Base-by-base conservation (phyloP, 768 basidiomycete species). In the Nidula microcarpa region DNA sequence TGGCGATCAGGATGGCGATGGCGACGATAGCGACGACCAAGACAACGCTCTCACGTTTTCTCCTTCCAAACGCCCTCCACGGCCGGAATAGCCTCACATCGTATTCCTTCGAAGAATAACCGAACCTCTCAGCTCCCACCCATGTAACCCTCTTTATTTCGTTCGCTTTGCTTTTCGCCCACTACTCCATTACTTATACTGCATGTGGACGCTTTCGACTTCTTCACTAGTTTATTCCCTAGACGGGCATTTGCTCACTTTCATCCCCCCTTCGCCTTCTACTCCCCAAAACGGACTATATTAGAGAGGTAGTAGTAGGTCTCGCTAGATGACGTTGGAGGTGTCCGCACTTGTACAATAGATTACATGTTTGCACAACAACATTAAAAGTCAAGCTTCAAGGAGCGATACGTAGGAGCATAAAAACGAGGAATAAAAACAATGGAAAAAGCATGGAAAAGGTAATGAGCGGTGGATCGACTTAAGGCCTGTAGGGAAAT, bases 41-140 rank as follows among this genome's bases (percentile, higher is more conserved):
- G 65, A 65, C 41, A 55, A 60, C 43, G 65, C 51, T n/a, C 68
- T 72, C 2, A 64, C 61, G 30, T 72, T 72, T 51, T 64, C 69
- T 18, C 65, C 69, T 43, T 55, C 66, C 49, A 62, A 57, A 45
- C 63, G 57, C 33, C 35, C 13, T 41, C 39, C 39, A 41, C 39
- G 39, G 23, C 23, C 23, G 23, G 23, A 23, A 2, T 23, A 23
- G 23, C 23, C 23, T 23, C 23, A 23, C 23, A 23, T 23, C 23
- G 23, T 1, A 23, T 23, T 23, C 23, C 23, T 23, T 23, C 23
- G 23, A 23, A 4, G 23, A 23, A 23, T 23, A 23, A 4, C 23
- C 23, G 23, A 23, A 4, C 23, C 4, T 23, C 23, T 23, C 23
- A 23, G 23, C 23, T 23, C 23, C 23, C 23, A 23, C 23, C 23